phyloP scores from a whole-genome alignment of 345 rosid species.

The Zanthoxylum bungeanum region DNA sequence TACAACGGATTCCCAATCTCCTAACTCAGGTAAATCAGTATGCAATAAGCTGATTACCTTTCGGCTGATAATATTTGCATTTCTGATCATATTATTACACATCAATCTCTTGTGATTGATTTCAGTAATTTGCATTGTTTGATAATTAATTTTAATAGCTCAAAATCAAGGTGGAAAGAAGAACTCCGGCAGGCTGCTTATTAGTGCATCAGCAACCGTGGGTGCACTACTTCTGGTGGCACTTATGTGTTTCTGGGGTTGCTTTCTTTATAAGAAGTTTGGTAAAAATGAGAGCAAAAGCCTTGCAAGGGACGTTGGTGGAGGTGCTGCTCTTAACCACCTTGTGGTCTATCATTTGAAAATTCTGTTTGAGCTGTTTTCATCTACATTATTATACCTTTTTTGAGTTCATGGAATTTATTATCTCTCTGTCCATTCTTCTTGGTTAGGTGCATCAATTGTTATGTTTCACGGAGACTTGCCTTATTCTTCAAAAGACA shows the following conservation, averaged over 20 bases:
- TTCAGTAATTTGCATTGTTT: conserved; percentile 9
- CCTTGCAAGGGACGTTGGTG: conserved; percentile 82
- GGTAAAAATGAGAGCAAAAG: conserved; percentile 74
- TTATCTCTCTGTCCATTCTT: conserved; percentile 11
- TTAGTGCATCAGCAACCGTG: conserved; percentile 92
- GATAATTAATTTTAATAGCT: conserved; percentile 37
- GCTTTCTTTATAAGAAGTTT: conserved; percentile 95
- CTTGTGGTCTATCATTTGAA: conserved; percentile 13
- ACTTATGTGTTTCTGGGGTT: conserved; percentile 99
- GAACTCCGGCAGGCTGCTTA: conserved; percentile 72
- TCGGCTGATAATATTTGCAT: not conserved
- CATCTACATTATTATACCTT: not conserved
- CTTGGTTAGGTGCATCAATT: conserved; percentile 79
- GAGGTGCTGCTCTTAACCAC: conserved; percentile 51
- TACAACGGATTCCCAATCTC: conserved; percentile 33
- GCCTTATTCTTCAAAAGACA: conserved; percentile 94
- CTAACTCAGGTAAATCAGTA: conserved; percentile 49
- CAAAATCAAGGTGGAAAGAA: conserved; percentile 63
- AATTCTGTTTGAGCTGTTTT: conserved; percentile 7
- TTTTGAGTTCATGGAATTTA: conserved; percentile 9
- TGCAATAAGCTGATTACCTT: conserved; percentile 1
- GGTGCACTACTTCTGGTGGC: conserved; percentile 98
- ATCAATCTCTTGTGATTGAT: not conserved
- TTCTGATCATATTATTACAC: not conserved
- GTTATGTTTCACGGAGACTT: conserved; percentile 98